A percentile compares a stretch with the other conserved stretches of the same genome.
These are phyloP conservation scores for Boehmeria nivea DNA, from an alignment of 306 rosid genomes.

Conservation along the genomic window DNA sequence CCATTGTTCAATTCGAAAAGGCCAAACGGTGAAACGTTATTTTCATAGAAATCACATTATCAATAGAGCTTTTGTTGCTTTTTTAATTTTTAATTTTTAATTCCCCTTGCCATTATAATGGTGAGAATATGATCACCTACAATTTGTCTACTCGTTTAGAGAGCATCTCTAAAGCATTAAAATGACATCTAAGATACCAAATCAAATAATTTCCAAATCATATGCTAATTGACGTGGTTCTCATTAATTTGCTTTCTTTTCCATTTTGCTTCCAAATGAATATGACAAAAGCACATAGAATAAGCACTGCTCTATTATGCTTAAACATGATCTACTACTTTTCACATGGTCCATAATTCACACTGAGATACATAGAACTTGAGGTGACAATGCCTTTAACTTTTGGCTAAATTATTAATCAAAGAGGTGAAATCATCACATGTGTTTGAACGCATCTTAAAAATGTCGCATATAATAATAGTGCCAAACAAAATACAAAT, in stretches of 20 bases:
- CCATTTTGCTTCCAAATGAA: conserved; percentile 2
- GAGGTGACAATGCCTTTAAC: neutral
- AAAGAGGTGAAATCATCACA: neutral
- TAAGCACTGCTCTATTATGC: neutral
- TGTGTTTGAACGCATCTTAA: neutral
- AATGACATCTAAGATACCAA: neutral
- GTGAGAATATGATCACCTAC: neutral
- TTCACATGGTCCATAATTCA: neutral
- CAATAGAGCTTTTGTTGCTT: neutral
- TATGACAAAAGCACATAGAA: conserved; percentile 1
- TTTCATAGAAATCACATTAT: neutral
- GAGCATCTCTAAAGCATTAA: neutral
- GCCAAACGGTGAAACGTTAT: neutral
- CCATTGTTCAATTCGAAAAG: conserved; percentile 1
- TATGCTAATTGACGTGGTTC: neutral
- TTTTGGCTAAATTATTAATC: neutral
- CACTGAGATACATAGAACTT: neutral
- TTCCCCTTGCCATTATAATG: neutral
- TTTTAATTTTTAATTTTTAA: too few relatives aligned
- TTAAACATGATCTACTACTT: too few relatives aligned
- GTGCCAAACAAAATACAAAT: neutral
- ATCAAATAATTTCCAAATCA: conserved; percentile 6
- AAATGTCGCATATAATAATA: too few relatives aligned
- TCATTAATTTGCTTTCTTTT: neutral
- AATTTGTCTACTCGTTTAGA: neutral